Percentiles rank a stretch among this genome's conserved stretches.
These are phyloP conservation scores for Paecilomyces niveus DNA, from an alignment of 2,329 filamentous ascomycete genomes.

Conservation along the genomic window DNA sequence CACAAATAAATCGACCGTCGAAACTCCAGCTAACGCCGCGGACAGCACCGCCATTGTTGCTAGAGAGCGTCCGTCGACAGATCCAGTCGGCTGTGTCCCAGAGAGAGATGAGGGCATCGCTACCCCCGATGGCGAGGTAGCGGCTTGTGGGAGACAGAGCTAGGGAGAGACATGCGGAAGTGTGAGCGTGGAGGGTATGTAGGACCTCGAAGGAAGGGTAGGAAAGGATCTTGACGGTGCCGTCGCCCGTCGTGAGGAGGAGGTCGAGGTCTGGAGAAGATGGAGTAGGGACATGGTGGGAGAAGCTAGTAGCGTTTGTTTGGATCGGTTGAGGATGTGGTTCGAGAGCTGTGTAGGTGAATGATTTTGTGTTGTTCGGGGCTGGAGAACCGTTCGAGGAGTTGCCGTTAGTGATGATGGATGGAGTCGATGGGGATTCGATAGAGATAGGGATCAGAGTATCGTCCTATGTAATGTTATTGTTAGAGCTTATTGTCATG, in stretches of 20 bases:
- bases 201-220: constrained; percentile 39
- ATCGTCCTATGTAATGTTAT: constrained; percentile 34
- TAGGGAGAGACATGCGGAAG: constrained; percentile 41
- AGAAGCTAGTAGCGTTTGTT: constrained; percentile 44
- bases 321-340: constrained; percentile 39
- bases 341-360: constrained; percentile 33
- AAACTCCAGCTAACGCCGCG: constrained; percentile 45
- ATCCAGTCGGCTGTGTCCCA: constrained; percentile 48
- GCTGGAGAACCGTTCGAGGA: constrained; percentile 4
- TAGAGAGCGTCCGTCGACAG: constrained; percentile 41
- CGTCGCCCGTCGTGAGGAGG: constrained; percentile 44
- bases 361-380: constrained; percentile 2
- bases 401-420: constrained; percentile 14
- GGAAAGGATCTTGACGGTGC: constrained; percentile 41
- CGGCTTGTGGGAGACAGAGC: constrained; percentile 40
- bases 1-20: constrained; percentile 42
- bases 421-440: constrained; percentile 31
- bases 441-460: constrained; percentile 40
- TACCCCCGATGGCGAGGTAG: constrained; percentile 43
- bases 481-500: constrained; percentile 1
- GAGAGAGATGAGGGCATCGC: constrained; percentile 43
- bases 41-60: constrained; percentile 37
- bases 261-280: constrained; percentile 33
- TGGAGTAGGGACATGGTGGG: constrained; percentile 31
- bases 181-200: constrained; percentile 43